These are phyloP conservation scores for Entomortierella lignicola DNA, from an alignment of 192 early-diverging fungal genomes.

Conservation along the genomic window DNA sequence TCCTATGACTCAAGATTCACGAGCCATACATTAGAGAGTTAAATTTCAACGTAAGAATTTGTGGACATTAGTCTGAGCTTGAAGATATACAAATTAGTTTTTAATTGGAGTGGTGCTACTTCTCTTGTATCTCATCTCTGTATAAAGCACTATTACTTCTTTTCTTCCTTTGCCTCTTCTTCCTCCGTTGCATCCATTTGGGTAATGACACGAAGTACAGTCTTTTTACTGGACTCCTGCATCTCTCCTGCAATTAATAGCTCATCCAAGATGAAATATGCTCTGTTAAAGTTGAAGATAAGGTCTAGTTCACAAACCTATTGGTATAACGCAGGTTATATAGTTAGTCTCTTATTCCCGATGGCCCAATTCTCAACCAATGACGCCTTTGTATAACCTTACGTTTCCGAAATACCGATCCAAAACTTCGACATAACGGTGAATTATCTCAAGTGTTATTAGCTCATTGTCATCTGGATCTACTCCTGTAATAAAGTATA, in stretches of 20 bases:
- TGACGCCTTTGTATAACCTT: constrained; percentile 17
- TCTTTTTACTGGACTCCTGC: constrained; percentile 93
- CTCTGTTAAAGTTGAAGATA: constrained; percentile 97
- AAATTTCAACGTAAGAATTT: too few relatives aligned
- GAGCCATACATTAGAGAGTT: too few relatives aligned
- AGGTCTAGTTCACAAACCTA: constrained; percentile 95
- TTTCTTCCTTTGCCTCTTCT: constrained; percentile 76
- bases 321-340: too few relatives aligned
- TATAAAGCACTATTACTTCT: constrained; percentile 43
- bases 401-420: constrained; percentile 98
- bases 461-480: constrained; percentile 95
- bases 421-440: constrained; percentile 97
- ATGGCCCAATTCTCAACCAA: too few relatives aligned
- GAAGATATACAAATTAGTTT: too few relatives aligned
- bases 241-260: constrained; percentile 92
- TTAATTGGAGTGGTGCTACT: too few relatives aligned
- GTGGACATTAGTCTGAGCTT: too few relatives aligned
- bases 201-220: constrained; percentile 73
- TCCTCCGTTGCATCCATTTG: constrained; percentile 83
- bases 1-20: too few relatives aligned
- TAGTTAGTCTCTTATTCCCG: background rate
- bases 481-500: constrained; percentile 97
- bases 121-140: too few relatives aligned
- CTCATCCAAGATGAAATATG: constrained; percentile 90
- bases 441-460: constrained; percentile 93